phyloP scores from a whole-genome alignment of 2,329 filamentous ascomycete genomes.

The Graphiopsis chlorocephala region DNA sequence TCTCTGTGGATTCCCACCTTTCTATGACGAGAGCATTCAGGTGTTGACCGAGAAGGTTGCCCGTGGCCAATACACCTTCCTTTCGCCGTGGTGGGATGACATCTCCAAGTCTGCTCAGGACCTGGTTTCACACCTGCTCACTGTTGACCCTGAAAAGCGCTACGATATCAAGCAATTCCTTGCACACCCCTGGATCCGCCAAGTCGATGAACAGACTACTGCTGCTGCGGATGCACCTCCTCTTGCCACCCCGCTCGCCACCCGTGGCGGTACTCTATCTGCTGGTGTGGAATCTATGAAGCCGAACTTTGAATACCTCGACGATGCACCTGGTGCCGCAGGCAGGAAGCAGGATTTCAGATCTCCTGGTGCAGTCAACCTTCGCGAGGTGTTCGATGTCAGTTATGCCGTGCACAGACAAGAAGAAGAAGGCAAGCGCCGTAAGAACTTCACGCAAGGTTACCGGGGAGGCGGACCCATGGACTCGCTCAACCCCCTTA shows the following conservation, averaged over 20 bases:
- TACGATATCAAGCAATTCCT: conserved; percentile 93
- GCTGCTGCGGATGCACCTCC: conserved; percentile 68
- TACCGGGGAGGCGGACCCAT: conserved; percentile 64
- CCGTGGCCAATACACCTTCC: conserved; percentile 91
- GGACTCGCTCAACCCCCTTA: conserved; percentile 62
- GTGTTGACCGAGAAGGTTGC: conserved; percentile 97
- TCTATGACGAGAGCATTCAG: conserved; percentile 98
- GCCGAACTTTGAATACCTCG: conserved; percentile 52
- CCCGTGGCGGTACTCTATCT: conserved; percentile 52
- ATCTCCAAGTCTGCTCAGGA: conserved; percentile 95
- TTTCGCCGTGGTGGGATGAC: conserved; percentile 99
- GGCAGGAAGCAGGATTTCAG: conserved; percentile 76
- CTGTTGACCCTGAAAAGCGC: conserved; percentile 90
- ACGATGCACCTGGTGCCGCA: conserved; percentile 49
- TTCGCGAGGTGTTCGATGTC: conserved; percentile 96
- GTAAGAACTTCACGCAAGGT: conserved; percentile 76
- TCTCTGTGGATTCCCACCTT: conserved; percentile 94
- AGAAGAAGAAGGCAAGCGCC: conserved; percentile 90
- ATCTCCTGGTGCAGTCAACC: conserved; percentile 88
- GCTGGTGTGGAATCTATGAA: conserved; percentile 41
- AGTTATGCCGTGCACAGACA: conserved; percentile 96
- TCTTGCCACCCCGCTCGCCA: conserved; percentile 62
- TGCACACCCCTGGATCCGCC: conserved; percentile 87
- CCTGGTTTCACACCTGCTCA: conserved; percentile 86
- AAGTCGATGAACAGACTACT: conserved; percentile 64